Conservation (phyloP, 176 grass and related monocot species). For the Urochloa ruziziensis region DNA sequence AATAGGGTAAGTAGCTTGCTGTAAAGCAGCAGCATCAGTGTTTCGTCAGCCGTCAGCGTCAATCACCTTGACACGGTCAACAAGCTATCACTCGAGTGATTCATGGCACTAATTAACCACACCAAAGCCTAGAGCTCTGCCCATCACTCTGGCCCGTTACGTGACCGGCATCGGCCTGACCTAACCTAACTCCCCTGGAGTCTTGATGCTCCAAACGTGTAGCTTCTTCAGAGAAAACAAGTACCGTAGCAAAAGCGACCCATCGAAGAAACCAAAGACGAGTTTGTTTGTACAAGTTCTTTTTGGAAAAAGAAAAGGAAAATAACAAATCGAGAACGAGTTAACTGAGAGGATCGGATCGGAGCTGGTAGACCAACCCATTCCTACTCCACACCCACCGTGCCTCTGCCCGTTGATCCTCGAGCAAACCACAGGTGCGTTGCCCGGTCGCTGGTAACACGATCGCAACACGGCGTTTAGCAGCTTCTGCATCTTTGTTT, state of each 20-base stretch:
- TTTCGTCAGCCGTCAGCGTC: not conserved
- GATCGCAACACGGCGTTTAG: not conserved
- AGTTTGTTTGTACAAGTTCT: not conserved
- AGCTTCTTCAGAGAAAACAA: not conserved
- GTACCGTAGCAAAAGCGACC: not conserved
- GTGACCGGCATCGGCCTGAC: not conserved
- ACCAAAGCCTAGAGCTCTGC: not conserved
- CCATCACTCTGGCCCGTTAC: not conserved
- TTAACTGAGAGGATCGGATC: not conserved
- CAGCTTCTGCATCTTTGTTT: not conserved
- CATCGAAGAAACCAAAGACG: not conserved
- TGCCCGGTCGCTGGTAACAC: not conserved
- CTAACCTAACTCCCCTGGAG: not conserved
- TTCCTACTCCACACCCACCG: not conserved
- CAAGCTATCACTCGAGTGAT: not conserved
- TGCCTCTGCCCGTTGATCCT: not conserved
- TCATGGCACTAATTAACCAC: not conserved
- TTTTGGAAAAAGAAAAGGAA: not conserved
- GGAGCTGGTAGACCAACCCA: slow-evolving; percentile 25
- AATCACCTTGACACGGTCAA: not conserved
- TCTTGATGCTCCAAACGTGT: not conserved
- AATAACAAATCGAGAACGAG: not conserved
- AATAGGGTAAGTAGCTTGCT: no score
- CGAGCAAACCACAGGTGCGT: not conserved
- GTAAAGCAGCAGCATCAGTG: no score